phyloP scores from a whole-genome alignment of 768 basidiomycete species.

The Russula brevipes region DNA sequence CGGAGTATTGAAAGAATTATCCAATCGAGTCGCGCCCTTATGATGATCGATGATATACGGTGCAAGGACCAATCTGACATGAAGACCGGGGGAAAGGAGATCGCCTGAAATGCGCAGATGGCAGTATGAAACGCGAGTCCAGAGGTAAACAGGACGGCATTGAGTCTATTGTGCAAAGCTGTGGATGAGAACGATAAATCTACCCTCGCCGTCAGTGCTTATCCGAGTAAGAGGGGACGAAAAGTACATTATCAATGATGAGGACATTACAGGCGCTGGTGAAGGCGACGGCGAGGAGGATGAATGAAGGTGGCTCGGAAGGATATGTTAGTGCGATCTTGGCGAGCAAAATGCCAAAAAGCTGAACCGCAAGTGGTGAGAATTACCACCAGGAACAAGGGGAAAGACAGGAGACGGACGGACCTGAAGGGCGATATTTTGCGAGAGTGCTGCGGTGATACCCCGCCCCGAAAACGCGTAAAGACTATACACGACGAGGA shows the following conservation, averaged over 20 bases:
- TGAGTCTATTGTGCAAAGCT: constrained; percentile 12
- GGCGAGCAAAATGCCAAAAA: constrained; percentile 34
- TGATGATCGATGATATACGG: constrained; percentile 24
- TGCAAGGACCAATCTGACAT: constrained; percentile 26
- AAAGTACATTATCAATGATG: constrained; percentile 5
- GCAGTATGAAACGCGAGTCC: constrained; percentile 28
- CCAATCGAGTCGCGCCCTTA: constrained; percentile 13
- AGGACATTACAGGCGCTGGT: constrained; percentile 12
- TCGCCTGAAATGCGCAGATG: constrained; percentile 15
- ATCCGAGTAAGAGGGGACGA: background rate
- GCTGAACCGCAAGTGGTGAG: constrained; percentile 26
- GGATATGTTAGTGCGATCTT: constrained; percentile 25
- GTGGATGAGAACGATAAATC: constrained; percentile 24
- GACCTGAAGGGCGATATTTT: constrained; percentile 36
- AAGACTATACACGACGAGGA: constrained; percentile 10
- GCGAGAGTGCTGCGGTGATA: constrained; percentile 30
- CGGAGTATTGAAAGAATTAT: constrained; percentile 15
- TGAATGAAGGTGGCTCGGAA: background rate
- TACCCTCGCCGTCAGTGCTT: constrained; percentile 8
- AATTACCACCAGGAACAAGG: background rate
- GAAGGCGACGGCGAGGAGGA: constrained; percentile 15
- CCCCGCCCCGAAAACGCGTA: constrained; percentile 25
- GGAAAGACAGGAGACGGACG: constrained; percentile 2
- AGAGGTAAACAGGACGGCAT: constrained; percentile 24
- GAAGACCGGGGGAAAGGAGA: constrained; percentile 3